phyloP scores from a whole-genome alignment of 2,329 filamentous ascomycete species.

The Talaromyces sp. region DNA sequence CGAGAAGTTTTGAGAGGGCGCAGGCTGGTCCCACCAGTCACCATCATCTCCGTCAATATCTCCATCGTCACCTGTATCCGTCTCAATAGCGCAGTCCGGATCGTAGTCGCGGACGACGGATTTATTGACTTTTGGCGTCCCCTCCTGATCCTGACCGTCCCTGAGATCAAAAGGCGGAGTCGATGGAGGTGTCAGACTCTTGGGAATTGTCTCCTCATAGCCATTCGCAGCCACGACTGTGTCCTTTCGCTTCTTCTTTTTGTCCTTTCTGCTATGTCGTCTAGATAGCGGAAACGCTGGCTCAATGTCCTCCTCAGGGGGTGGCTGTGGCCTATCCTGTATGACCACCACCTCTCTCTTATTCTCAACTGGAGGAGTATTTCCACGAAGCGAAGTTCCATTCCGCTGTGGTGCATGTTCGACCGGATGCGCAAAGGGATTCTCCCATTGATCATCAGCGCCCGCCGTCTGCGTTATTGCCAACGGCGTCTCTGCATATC shows the following conservation, averaged over 20 bases:
- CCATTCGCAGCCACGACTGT: constrained; percentile 1
- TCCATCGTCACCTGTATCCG: constrained; percentile 15
- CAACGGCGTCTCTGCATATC: constrained; percentile 12
- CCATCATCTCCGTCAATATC: constrained; percentile 15
- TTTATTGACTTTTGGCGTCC: neutral
- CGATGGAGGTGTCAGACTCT: constrained; percentile 37
- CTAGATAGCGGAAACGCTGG: constrained; percentile 12
- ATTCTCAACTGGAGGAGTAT: constrained; percentile 7
- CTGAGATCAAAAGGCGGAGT: constrained; percentile 33
- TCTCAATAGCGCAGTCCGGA: constrained; percentile 16
- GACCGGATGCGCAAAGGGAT: constrained; percentile 11
- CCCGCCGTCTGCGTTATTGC: constrained; percentile 14
- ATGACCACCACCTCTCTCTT: constrained; percentile 7
- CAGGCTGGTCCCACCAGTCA: constrained; percentile 18
- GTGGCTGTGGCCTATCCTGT: neutral
- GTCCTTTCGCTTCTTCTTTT: constrained; percentile 28
- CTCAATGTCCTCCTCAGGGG: constrained; percentile 10
- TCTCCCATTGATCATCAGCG: constrained; percentile 11
- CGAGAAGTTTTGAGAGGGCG: constrained; percentile 7
- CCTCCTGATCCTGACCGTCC: constrained; percentile 20
- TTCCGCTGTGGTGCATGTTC: constrained; percentile 1
- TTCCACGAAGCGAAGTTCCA: neutral
- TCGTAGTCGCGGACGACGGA: neutral
- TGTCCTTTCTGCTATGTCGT: constrained; percentile 30
- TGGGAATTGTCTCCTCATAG: constrained; percentile 24